Percentiles rank a stretch among this genome's conserved stretches.
phyloP scores from a whole-genome alignment of 1,139 yeast genomes.

The Zygoascus sp. region DNA sequence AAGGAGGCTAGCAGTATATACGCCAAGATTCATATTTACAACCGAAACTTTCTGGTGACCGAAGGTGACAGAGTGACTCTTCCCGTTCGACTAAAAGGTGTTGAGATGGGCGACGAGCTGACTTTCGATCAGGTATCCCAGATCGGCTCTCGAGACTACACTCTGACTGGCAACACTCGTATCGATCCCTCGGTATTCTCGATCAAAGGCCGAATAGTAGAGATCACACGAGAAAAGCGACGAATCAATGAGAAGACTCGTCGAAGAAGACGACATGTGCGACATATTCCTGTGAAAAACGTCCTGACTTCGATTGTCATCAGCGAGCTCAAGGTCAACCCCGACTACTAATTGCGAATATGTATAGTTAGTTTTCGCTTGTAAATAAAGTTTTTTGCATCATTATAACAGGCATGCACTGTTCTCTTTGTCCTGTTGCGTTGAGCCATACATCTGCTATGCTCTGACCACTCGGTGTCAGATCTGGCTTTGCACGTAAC shows the following conservation, averaged over 20 bases:
- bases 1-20: constrained; percentile 63
- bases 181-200: constrained; percentile 52
- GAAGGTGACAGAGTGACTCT: constrained; percentile 79
- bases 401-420: too few species aligned
- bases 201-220: constrained; percentile 74
- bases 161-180: constrained; percentile 51
- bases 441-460: too few species aligned
- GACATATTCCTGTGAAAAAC: constrained; percentile 74
- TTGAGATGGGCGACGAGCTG: constrained; percentile 75
- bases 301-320: constrained; percentile 77
- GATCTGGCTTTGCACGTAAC: too few species aligned
- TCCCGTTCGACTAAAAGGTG: constrained; percentile 72
- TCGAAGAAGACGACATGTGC: constrained; percentile 78
- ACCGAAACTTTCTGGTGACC: constrained; percentile 83
- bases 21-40: constrained; percentile 78
- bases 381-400: background rate
- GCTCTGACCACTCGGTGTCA: too few species aligned
- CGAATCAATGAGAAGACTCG: constrained; percentile 62
- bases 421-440: too few species aligned
- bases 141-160: constrained; percentile 80
- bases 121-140: constrained; percentile 70
- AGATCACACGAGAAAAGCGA: constrained; percentile 81
- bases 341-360: background rate
- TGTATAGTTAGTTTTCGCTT: background rate
- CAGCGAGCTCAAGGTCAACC: constrained; percentile 44